Percentiles rank a stretch among this genome's conserved stretches.
phyloP scores from a whole-genome alignment of 352 stramenopile species.

The Phytopythium sindhum region DNA sequence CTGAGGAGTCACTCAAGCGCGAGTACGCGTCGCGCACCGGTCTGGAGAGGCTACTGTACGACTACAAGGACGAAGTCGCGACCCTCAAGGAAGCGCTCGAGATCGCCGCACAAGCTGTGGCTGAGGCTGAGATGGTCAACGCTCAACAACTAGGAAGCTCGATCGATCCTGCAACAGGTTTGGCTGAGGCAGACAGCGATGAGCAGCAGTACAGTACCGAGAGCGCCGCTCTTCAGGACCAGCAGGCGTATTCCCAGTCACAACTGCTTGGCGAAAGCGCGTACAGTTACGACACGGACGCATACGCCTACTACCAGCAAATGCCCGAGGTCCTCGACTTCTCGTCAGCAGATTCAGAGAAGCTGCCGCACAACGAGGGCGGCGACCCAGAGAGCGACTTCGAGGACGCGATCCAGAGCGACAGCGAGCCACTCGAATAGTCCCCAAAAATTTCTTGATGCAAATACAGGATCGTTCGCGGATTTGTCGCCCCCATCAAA shows the following conservation, averaged over 20 bases:
- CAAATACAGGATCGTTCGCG: too few species aligned
- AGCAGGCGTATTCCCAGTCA: constrained; percentile 8
- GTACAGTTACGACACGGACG: neutral
- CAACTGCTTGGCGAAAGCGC: constrained; percentile 6
- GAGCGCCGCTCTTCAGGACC: constrained; percentile 1
- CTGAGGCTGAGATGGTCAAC: constrained; percentile 26
- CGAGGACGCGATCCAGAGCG: constrained; percentile 25
- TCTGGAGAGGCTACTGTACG: constrained; percentile 50
- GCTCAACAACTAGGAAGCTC: neutral
- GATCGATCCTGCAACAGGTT: neutral
- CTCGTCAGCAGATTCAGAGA: neutral
- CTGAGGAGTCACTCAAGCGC: constrained; percentile 53
- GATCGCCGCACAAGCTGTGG: constrained; percentile 62
- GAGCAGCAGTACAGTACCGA: constrained; percentile 5
- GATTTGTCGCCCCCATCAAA: too few species aligned
- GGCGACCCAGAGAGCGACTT: constrained; percentile 21
- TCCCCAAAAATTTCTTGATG: neutral
- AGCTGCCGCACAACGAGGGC: neutral
- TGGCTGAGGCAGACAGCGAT: neutral
- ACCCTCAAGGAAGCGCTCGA: constrained; percentile 72
- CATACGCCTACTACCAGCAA: constrained; percentile 11
- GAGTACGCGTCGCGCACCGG: constrained; percentile 49
- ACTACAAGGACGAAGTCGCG: constrained; percentile 74
- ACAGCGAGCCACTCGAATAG: neutral
- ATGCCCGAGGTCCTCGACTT: neutral